These are phyloP conservation scores for Leucaena leucocephala DNA, from an alignment of 306 rosid genomes.

Conservation along the genomic window DNA sequence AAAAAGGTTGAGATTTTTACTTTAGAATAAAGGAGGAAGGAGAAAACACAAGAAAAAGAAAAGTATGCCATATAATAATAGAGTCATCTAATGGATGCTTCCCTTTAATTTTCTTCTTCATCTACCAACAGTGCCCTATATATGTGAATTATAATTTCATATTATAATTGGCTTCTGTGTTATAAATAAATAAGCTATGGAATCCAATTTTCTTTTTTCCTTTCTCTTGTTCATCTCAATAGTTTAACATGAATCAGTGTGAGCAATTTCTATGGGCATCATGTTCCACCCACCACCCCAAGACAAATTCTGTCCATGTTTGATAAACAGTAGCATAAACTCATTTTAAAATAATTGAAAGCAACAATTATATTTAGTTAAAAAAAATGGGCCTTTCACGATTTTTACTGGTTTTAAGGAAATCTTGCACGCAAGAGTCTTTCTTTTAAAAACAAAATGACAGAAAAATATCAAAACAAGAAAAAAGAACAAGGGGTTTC, in stretches of 20 bases:
- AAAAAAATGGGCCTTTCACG: not conserved
- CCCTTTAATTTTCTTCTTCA: not conserved
- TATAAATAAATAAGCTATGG: not conserved
- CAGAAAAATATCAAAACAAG: not conserved
- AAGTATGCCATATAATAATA: not conserved
- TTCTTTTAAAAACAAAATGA: not conserved
- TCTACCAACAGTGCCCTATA: not conserved
- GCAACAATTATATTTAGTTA: not conserved
- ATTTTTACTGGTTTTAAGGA: not conserved
- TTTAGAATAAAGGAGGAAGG: conserved; percentile 2
- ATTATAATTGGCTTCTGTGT: not conserved
- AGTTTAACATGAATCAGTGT: not conserved
- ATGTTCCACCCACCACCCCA: not conserved
- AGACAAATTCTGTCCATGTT: conserved; percentile 3
- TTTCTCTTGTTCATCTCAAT: not conserved
- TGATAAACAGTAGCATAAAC: conserved; percentile 7
- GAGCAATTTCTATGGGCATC: not conserved
- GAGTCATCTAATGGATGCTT: not conserved
- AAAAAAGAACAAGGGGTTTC: not conserved
- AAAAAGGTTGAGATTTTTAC: conserved; percentile 9
- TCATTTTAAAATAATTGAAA: not conserved
- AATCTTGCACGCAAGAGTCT: not conserved
- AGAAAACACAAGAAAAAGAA: not conserved
- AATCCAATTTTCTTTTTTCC: not conserved
- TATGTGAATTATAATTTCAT: not conserved